phyloP scores from a whole-genome alignment of 768 basidiomycete species.

The Phanerochaete sordida region DNA sequence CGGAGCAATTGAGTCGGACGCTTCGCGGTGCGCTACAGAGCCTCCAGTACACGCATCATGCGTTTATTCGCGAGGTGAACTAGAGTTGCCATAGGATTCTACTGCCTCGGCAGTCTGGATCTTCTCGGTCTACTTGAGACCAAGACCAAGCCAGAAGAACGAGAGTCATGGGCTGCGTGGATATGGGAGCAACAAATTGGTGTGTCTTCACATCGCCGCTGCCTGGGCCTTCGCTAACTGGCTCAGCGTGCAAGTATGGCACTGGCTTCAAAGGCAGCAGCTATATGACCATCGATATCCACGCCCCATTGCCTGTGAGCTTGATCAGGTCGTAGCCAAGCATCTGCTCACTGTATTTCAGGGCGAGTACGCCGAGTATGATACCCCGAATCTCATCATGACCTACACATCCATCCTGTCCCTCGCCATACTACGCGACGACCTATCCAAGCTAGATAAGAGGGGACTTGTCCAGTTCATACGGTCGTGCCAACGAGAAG shows the following conservation, averaged over 20 bases:
- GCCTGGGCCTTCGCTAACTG: neutral
- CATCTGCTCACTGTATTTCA: slow-evolving; percentile 9
- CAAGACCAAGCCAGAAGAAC: slow-evolving; percentile 48
- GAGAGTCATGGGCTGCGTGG: slow-evolving; percentile 73
- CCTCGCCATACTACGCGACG: slow-evolving; percentile 85
- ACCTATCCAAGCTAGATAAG: slow-evolving; percentile 69
- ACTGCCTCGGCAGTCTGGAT: slow-evolving; percentile 83
- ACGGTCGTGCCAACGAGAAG: slow-evolving; percentile 63
- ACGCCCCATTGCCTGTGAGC: slow-evolving; percentile 12
- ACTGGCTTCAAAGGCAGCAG: slow-evolving; percentile 74
- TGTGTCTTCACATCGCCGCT: slow-evolving; percentile 29
- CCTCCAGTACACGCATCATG: neutral
- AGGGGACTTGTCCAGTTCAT: slow-evolving; percentile 65
- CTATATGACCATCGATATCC: slow-evolving; percentile 49
- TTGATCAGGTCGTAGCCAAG: slow-evolving; percentile 1
- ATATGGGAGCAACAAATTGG: slow-evolving; percentile 85
- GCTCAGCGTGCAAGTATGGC: slow-evolving; percentile 44
- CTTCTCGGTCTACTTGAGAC: slow-evolving; percentile 52
- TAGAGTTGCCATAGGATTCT: slow-evolving; percentile 85
- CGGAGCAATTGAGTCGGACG: slow-evolving; percentile 66
- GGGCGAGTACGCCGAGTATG: slow-evolving; percentile 45
- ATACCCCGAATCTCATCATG: slow-evolving; percentile 84
- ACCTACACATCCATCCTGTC: slow-evolving; percentile 88
- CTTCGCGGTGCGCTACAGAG: slow-evolving; percentile 51
- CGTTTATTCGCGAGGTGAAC: neutral